Conservation (phyloP, 805 yeast genomes). For the Brettanomyces nanus region DNA sequence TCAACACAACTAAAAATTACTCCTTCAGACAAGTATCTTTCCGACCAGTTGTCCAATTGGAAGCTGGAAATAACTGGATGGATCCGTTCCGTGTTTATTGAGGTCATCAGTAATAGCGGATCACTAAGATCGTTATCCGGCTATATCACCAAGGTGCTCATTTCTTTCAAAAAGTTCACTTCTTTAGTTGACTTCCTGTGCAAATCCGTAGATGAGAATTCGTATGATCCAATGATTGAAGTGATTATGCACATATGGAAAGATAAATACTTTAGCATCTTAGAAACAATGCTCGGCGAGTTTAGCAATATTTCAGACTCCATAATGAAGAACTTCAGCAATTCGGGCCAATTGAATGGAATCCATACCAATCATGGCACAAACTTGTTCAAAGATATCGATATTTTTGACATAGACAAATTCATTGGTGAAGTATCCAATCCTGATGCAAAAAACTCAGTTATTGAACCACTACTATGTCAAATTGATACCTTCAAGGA, state of each 20-base stretch:
- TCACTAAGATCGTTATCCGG: slow-evolving; percentile 15
- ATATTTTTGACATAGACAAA: background rate
- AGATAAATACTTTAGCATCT: slow-evolving; percentile 6
- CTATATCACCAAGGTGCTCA: slow-evolving; percentile 9
- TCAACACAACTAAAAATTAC: slow-evolving; percentile 10
- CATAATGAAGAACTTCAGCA: slow-evolving; percentile 12
- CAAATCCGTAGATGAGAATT: no score
- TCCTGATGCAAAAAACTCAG: slow-evolving; percentile 1
- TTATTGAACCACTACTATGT: background rate
- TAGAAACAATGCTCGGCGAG: slow-evolving; percentile 10
- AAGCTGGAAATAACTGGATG: slow-evolving; percentile 13
- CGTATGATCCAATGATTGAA: slow-evolving; percentile 9
- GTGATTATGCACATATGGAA: slow-evolving; percentile 14
- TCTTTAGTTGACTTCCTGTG: slow-evolving; percentile 19
- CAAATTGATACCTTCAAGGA: slow-evolving; percentile 12
- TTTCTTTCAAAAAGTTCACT: slow-evolving; percentile 22
- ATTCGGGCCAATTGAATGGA: slow-evolving; percentile 7
- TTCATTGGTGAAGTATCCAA: background rate
- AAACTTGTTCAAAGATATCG: slow-evolving; percentile 14
- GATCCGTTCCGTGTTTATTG: slow-evolving; percentile 7
- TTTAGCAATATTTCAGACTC: slow-evolving; percentile 14
- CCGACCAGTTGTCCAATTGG: slow-evolving; percentile 13
- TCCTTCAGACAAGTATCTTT: slow-evolving; percentile 6
- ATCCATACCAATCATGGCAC: slow-evolving; percentile 15
- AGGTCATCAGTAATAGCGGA: slow-evolving; percentile 5